Evolutionary conservation across 1,284 basidiomycete genomes (phyloP), one percentile per base, ranked within the genome.

Genomic region (Marasmius sp.): DNA sequence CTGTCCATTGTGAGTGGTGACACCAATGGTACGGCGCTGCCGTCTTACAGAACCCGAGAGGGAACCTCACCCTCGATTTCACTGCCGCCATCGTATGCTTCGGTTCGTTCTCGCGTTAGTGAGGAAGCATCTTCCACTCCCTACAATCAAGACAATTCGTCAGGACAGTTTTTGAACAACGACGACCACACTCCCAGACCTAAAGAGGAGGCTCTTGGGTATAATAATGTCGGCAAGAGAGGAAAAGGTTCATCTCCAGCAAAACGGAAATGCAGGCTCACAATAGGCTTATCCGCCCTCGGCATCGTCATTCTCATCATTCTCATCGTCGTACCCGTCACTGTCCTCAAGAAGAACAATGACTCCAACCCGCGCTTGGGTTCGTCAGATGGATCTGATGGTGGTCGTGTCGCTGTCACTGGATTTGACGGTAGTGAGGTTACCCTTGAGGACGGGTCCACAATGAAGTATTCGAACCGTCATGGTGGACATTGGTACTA

Each of bases 401-500:
- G 49, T 20, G 70, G 61, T 39, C 66, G 66, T 37, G 68, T 66
- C 16, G 71, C 75, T 18, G 75, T 87, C 49, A 85, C 84, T 3
- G 93, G 93, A 61, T 84, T 85, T 27, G 85, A 91, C 71, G 92
- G 89, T n/a, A 85, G 83, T 52, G 77, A 76, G 16, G 79, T 95
- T 45, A 85, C 81, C 1, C 82, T 86, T 62, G 86, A 88, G 11
- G 86, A 93, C 72, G 92, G 92, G 18, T 78, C 84, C 8, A 88
- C 83, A 18, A 91, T 93, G 74, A 86, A 79, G 0, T 95, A 95
- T 73, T 74, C 72, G 54, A 95, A 95, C 76, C 69, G 81, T 18
- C 92, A 92, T 71, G 92, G 92, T 60, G 92, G 92, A 12, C 79
- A 75, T 69, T 95, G 93, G 85, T 82, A 88, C 69, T 85, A 79